These are phyloP conservation scores for Plasmopara muralis DNA, from an alignment of 352 stramenopile species.

Conservation along the genomic window DNA sequence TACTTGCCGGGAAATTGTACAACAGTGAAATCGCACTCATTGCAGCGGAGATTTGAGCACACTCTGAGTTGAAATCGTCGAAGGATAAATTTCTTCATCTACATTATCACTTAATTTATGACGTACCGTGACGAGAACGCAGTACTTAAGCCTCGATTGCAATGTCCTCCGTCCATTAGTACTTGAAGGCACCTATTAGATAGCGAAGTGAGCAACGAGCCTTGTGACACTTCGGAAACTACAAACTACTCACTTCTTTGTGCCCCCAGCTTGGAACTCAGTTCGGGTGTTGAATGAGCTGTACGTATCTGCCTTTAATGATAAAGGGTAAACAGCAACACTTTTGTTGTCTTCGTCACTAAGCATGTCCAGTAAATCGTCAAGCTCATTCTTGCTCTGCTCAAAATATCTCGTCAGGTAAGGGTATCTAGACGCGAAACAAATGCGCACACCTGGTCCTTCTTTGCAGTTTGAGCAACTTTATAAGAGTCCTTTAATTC, in stretches of 20 bases:
- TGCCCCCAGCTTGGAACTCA: slow-evolving; percentile 34
- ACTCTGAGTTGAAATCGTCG: slow-evolving; percentile 15
- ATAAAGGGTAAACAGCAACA: slow-evolving; percentile 28
- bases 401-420: too few species aligned
- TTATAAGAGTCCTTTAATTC: background rate
- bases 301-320: slow-evolving; percentile 10
- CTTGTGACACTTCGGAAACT: background rate
- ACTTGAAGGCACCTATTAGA: slow-evolving; percentile 46
- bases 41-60: slow-evolving; percentile 72
- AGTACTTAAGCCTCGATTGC: slow-evolving; percentile 53
- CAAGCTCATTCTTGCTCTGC: slow-evolving; percentile 44
- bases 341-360: slow-evolving; percentile 32
- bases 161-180: slow-evolving; percentile 42
- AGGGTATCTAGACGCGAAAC: background rate
- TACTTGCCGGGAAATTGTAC: slow-evolving; percentile 71
- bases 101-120: background rate
- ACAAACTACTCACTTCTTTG: slow-evolving; percentile 45
- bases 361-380: slow-evolving; percentile 69
- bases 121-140: slow-evolving; percentile 36
- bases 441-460: slow-evolving; percentile 11
- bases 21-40: slow-evolving; percentile 76
- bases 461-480: slow-evolving; percentile 11
- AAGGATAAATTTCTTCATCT: background rate
- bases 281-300: slow-evolving; percentile 12
- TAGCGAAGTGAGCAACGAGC: background rate